phyloP scores from a whole-genome alignment of 2,329 filamentous ascomycete genomes.

The Xylaria sp. region DNA sequence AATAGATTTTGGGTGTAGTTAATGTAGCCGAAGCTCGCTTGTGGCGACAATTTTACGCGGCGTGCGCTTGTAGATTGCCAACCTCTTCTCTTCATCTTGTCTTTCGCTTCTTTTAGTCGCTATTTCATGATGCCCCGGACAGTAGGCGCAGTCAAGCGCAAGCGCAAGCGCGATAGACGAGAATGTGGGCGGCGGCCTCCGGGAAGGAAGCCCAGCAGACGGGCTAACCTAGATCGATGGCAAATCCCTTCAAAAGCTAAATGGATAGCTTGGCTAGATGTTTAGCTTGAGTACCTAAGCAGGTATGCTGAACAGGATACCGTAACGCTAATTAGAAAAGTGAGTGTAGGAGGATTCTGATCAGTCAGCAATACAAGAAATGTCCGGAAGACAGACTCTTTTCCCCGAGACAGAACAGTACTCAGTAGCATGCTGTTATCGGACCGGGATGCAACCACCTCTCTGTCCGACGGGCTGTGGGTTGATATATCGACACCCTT shows the following conservation, averaged over 20 bases:
- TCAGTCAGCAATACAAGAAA: not conserved
- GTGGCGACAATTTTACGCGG: not conserved
- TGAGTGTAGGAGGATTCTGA: not conserved
- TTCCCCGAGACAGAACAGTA: not conserved
- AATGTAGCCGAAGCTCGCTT: slow-evolving; percentile 10
- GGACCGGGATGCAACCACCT: not conserved
- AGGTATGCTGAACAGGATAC: not conserved
- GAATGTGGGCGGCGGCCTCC: slow-evolving; percentile 12
- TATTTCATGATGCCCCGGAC: not conserved
- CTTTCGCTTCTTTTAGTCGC: not conserved
- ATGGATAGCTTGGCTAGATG: not conserved
- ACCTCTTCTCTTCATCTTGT: not conserved
- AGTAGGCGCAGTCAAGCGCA: slow-evolving; percentile 21
- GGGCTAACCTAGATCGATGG: not conserved
- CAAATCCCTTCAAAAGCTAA: not conserved
- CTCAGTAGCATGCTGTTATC: not conserved
- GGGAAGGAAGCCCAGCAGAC: not conserved
- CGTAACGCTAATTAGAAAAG: not conserved
- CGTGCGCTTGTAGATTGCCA: not conserved
- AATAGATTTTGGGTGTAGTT: slow-evolving; percentile 23
- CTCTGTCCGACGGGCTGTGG: not conserved
- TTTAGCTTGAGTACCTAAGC: too few relatives aligned
- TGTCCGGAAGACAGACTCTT: not conserved
- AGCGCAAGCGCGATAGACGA: slow-evolving; percentile 28
- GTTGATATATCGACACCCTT: not conserved